Evolutionary conservation across 1,139 yeast species (phyloP), one percentile per base, ranked within the genome.

Genomic region (Geotrichum macrosporum): DNA sequence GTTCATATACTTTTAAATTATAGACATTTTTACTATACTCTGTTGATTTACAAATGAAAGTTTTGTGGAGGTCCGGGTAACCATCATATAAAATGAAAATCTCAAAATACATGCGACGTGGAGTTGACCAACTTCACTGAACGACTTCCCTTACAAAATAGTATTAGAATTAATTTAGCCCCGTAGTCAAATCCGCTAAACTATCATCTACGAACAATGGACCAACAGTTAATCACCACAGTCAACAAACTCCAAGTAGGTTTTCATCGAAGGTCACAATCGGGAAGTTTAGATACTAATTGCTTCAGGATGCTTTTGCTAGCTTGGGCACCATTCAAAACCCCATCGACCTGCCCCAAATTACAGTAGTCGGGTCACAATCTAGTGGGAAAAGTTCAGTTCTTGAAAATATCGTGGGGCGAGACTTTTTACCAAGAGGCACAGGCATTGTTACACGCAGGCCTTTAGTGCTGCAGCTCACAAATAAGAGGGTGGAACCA

Each of bases 381-480:
- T 85, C 95, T 35, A 80, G 92, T 56, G 97, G 96, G 57, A 89
- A 89, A 67, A 84, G 95, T 31, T 87, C 96, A 4, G 96, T 89
- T 12, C 74, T 89, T 57, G 96, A 89, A 65, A 88, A 89, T 67
- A 84, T 89, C 57, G 96, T 89, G 40, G 96, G 96, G 13, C 77
- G 96, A 62, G 96, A 89, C 69, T 89, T 89, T 68, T 73, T 89
- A 56, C 97, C 97, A 50, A 76, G 96, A 70, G 96, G 96, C 51
- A 84, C 96, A 2, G 96, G 96, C 57, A 89, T 89, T 64, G 96
- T 89, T 50, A 89, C 96, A 16, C 79, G 97, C 72, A 78, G 97
- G 61, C 96, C 96, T 2, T 72, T 89, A 62, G 84, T 88, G 35
- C 71, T 87, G 56, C 95, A 83, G 70, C 75, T 83, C 67, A 81